Base-by-base conservation (phyloP, 371 early-diverging fungal species). In the Fennellomyces sp. region DNA sequence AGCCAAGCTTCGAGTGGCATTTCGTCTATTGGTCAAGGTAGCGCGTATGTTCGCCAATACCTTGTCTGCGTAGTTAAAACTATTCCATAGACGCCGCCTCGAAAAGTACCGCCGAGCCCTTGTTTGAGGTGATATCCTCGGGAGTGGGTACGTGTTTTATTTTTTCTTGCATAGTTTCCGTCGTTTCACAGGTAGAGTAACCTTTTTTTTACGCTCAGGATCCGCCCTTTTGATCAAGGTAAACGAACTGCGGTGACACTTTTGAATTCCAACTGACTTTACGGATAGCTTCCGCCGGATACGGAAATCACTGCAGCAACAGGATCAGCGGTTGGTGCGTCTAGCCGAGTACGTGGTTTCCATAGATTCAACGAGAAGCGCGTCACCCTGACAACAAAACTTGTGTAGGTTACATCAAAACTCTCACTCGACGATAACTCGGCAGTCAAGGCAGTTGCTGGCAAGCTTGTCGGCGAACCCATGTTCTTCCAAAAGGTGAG, bases 401-500 rank as follows among this genome's bases (percentile, higher is more conserved):
- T 13, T 48, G 25, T 23, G 21, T 23, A 83, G 83, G 75, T 83
- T 2, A 38, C 60, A 25, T 78, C 84, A 3, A 83, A 80, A 56
- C 76, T 85, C 23, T 70, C 85, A 6, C 68, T 79, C 7, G 81
- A 84, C 36, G 75, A 76, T 39, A 76, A 64, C 31, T 73, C 78
- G 26, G 38, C 55, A 30, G 52, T 83, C 12, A 81, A 76, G 47
- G 82, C 88, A 12, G 60, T 80, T 52, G 81, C 78, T 19, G 69
- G 81, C 42, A 77, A 73, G 31, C 35, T 84, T 58, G 73, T 85
- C 13, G 86, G 88, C 12, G 86, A 84, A 21, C 69, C 78, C 15
- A 59, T 85, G 45, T 80, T 84, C 41, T 83, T 80, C 58, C 86
- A 87, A 69, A 87, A 87, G 78, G 88, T 79, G 76, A 47, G 52